A percentile compares a stretch with the other conserved stretches of the same genome.
phyloP scores from a whole-genome alignment of 192 early-diverging fungal genomes.

The Gamsiella multidivaricata region DNA sequence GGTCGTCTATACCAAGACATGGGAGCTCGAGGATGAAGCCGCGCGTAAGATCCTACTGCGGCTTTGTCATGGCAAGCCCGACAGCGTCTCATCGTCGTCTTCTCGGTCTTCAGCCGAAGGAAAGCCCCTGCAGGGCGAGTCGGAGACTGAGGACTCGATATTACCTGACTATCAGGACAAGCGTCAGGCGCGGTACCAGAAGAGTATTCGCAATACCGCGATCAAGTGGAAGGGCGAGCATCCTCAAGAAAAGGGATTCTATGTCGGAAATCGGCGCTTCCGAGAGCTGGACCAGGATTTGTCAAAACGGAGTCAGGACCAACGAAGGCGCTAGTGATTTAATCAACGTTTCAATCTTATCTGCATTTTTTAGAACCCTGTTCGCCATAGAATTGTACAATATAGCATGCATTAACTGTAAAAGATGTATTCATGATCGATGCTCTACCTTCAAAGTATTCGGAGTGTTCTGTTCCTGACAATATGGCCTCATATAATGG shows the following conservation, averaged over 20 bases:
- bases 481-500: too few species aligned
- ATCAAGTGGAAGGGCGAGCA: conserved; percentile 55
- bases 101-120: too few species aligned
- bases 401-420: too few species aligned
- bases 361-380: too few species aligned
- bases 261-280: conserved; percentile 26
- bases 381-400: too few species aligned
- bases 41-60: conserved; percentile 28
- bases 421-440: too few species aligned
- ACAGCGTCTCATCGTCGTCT: conserved; percentile 1
- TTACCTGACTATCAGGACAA: conserved; percentile 19
- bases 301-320: conserved; percentile 27
- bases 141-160: neutral
- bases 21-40: conserved; percentile 43
- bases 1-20: conserved; percentile 48
- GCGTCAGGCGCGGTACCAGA: conserved; percentile 15
- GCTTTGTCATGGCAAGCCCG: conserved; percentile 31
- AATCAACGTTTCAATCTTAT: too few species aligned
- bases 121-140: too few species aligned
- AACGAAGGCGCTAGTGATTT: neutral
- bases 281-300: conserved; percentile 26
- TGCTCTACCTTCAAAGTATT: too few species aligned
- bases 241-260: conserved; percentile 44
- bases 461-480: too few species aligned
- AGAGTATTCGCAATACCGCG: conserved; percentile 35